phyloP scores from a whole-genome alignment of 2,329 filamentous ascomycete genomes.

The Hortaea werneckii region DNA sequence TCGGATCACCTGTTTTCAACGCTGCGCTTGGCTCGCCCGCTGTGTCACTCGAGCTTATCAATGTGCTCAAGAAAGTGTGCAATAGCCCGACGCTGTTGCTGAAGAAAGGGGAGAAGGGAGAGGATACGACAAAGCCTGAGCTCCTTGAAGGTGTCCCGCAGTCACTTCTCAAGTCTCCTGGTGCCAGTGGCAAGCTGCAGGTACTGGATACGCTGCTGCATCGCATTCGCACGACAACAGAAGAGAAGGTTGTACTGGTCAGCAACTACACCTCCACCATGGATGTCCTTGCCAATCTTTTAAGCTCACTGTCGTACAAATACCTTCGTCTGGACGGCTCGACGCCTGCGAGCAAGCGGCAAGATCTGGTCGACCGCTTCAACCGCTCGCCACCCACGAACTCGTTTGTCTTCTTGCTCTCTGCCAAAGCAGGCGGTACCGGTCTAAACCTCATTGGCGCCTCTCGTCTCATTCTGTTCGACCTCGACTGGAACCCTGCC shows the following conservation, averaged over 20 bases:
- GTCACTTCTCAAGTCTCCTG: constrained; percentile 45
- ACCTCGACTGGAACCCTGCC: constrained; percentile 68
- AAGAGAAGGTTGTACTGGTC: constrained; percentile 65
- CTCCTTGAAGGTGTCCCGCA: constrained; percentile 38
- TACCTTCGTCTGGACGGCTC: constrained; percentile 61
- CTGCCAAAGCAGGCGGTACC: constrained; percentile 60
- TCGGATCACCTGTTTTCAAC: constrained; percentile 55
- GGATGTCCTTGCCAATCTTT: constrained; percentile 53
- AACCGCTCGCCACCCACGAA: constrained; percentile 48
- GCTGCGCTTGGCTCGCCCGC: constrained; percentile 52
- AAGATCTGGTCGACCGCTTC: constrained; percentile 59
- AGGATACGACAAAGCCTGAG: constrained; percentile 27
- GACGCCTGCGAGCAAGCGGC: constrained; percentile 53
- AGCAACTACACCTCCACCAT: constrained; percentile 67
- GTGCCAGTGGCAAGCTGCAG: constrained; percentile 55
- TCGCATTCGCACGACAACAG: constrained; percentile 48
- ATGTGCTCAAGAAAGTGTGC: constrained; percentile 63
- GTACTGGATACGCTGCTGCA: constrained; percentile 57
- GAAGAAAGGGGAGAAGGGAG: constrained; percentile 35
- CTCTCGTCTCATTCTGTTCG: constrained; percentile 59
- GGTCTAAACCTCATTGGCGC: constrained; percentile 64
- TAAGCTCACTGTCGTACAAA: constrained; percentile 49
- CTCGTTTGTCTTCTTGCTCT: constrained; percentile 60
- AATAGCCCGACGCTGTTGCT: constrained; percentile 57
- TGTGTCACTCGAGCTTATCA: constrained; percentile 58